Conservation (phyloP, 257 asterid genomes). For the Echium plantagineum region DNA sequence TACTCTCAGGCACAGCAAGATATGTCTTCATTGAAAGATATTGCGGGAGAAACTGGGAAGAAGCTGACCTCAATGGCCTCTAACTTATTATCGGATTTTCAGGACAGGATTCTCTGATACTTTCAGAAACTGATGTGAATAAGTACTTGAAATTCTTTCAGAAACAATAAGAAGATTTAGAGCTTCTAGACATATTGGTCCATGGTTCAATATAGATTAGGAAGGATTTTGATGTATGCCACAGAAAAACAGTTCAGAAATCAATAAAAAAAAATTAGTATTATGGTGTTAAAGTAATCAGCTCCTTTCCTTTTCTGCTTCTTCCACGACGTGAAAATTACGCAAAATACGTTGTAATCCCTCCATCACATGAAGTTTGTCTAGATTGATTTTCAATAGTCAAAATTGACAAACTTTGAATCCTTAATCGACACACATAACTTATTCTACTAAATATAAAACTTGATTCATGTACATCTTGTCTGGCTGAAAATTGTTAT, state of each 20-base stretch:
- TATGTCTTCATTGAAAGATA: not conserved
- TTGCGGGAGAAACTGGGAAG: not conserved
- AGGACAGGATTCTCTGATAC: no score
- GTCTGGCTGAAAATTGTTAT: not conserved
- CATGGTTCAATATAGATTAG: not conserved
- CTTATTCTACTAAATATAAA: no score
- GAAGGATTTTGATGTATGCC: not conserved
- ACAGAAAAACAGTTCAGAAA: not conserved
- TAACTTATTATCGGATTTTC: not conserved
- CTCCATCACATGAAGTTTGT: no score
- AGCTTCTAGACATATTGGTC: not conserved
- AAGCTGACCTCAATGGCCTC: not conserved
- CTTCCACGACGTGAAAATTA: no score
- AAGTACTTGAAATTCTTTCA: not conserved
- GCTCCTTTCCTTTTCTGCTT: no score
- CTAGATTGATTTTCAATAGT: no score
- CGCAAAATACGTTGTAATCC: no score
- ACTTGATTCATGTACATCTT: no score
- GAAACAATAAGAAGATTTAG: not conserved
- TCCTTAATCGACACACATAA: not conserved
- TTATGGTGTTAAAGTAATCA: no score
- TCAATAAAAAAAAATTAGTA: no score
- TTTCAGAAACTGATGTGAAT: not conserved
- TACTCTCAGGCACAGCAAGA: not conserved
- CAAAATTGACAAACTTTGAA: no score